Evolutionary conservation across 805 yeast species (phyloP).

Genomic region (Spathaspora arborariae): DNA sequence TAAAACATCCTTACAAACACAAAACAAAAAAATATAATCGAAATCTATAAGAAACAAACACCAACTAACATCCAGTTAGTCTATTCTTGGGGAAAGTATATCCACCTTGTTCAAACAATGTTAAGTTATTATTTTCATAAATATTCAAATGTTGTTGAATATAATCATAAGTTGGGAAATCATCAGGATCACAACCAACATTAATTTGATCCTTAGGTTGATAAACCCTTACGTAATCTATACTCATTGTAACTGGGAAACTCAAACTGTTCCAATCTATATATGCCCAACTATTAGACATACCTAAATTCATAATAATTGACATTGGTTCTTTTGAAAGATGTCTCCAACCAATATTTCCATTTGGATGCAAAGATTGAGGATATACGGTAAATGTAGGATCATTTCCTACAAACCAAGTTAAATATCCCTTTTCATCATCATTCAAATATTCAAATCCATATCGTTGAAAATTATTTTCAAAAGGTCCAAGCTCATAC

Average conservation of each 20-base stretch:
- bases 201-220: constrained; percentile 66
- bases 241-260: constrained; percentile 72
- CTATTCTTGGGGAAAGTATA: constrained; percentile 42
- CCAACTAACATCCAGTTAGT: constrained; percentile 17
- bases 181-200: constrained; percentile 81
- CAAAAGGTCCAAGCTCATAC: constrained; percentile 65
- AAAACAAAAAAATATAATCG: not conserved
- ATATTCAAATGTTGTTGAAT: constrained; percentile 67
- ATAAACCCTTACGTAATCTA: constrained; percentile 88
- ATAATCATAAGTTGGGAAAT: constrained; percentile 81
- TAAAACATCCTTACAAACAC: not conserved
- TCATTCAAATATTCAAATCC: constrained; percentile 75
- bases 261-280: constrained; percentile 80
- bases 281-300: constrained; percentile 91
- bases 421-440: constrained; percentile 61
- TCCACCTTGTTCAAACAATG: constrained; percentile 75
- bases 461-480: constrained; percentile 60
- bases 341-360: constrained; percentile 80
- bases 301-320: constrained; percentile 78
- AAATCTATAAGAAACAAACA: not conserved
- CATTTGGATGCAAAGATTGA: constrained; percentile 79
- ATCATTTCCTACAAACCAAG: constrained; percentile 80
- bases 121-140: constrained; percentile 63
- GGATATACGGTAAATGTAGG: constrained; percentile 75
- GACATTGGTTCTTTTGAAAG: constrained; percentile 93